Percentiles rank a stretch among this genome's conserved stretches.
Evolutionary conservation across 805 yeast genomes (phyloP).

Genomic region (Candida maltosa): DNA sequence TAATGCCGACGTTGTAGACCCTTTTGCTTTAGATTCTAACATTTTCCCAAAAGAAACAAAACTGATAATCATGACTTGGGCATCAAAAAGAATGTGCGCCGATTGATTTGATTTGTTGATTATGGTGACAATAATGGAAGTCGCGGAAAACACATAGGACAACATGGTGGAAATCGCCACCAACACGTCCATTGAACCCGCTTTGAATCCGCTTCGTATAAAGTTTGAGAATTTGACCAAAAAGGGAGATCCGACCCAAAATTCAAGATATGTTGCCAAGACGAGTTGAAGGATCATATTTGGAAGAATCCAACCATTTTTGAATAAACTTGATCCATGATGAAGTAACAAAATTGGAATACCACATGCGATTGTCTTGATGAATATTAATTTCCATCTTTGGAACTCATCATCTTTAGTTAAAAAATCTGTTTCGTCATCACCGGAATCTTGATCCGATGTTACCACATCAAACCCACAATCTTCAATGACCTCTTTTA

Average conservation of each 20-base stretch:
- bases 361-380: slow-evolving; percentile 53
- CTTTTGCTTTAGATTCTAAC: slow-evolving; percentile 88
- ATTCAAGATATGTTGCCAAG: slow-evolving; percentile 59
- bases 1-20: slow-evolving; percentile 86
- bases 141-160: slow-evolving; percentile 71
- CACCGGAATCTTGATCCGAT: neutral
- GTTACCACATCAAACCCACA: slow-evolving; percentile 36
- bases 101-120: slow-evolving; percentile 36
- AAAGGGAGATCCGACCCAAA: slow-evolving; percentile 65
- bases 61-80: slow-evolving; percentile 77
- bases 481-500: slow-evolving; percentile 53
- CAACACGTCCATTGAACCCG: slow-evolving; percentile 87
- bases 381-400: slow-evolving; percentile 62
- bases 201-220: slow-evolving; percentile 52
- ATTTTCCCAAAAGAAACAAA: slow-evolving; percentile 90
- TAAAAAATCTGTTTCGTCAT: slow-evolving; percentile 41
- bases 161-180: slow-evolving; percentile 79
- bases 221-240: slow-evolving; percentile 64
- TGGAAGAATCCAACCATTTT: too few relatives aligned
- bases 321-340: too few relatives aligned
- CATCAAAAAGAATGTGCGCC: slow-evolving; percentile 79
- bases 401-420: slow-evolving; percentile 68
- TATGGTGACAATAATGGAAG: slow-evolving; percentile 53
- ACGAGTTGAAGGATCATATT: slow-evolving; percentile 61
- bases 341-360: slow-evolving; percentile 59